Evolutionary conservation across 257 asterid genomes (phyloP).

Genomic region (Penstemon davidsonii): DNA sequence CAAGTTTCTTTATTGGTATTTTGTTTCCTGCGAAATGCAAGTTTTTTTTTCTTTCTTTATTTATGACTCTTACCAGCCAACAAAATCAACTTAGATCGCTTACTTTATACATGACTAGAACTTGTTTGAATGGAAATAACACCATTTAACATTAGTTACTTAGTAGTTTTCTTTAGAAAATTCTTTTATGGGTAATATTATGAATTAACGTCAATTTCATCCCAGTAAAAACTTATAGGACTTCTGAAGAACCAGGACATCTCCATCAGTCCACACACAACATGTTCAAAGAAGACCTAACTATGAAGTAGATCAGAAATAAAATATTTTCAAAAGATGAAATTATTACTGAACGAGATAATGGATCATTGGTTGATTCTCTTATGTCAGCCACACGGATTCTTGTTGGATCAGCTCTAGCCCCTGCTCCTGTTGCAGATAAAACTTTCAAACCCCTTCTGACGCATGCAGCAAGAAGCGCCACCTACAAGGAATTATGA

Average conservation of each 20-base stretch:
- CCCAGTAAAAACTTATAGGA: not conserved
- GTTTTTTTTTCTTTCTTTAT: no score
- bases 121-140: constrained; percentile 5
- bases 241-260: constrained; percentile 12
- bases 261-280: not conserved
- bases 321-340: constrained; percentile 15
- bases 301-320: not conserved
- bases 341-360: constrained; percentile 80
- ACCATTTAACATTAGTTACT: not conserved
- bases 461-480: constrained; percentile 96
- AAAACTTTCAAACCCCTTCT: constrained; percentile 88
- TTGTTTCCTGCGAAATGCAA: no score
- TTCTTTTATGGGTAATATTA: not conserved
- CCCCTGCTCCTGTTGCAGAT: constrained; percentile 99
- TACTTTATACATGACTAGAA: not conserved
- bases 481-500: constrained; percentile 54
- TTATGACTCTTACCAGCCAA: not conserved
- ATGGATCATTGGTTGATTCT: constrained; percentile 94
- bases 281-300: constrained; percentile 3
- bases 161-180: not conserved
- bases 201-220: not conserved
- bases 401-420: constrained; percentile 97
- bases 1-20: no score
- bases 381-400: constrained; percentile 91
- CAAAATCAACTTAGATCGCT: constrained; percentile 10